These are phyloP conservation scores for Sporothrix dimorphospora DNA, from an alignment of 2,329 filamentous ascomycete genomes.

Conservation along the genomic window DNA sequence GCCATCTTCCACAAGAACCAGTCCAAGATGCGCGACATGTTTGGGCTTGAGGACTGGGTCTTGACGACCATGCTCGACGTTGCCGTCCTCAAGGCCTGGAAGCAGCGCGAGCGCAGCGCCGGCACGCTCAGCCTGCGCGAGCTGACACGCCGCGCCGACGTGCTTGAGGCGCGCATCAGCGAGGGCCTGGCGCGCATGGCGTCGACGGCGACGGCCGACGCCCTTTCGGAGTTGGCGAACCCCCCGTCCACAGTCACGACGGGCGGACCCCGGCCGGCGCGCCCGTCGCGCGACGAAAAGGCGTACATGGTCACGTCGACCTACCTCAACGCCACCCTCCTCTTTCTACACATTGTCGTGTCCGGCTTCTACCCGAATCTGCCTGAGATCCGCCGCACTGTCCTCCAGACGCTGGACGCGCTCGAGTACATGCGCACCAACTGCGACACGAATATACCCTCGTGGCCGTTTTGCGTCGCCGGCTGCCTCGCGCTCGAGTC, in stretches of 20 bases:
- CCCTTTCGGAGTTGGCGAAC: not conserved
- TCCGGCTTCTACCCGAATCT: slow-evolving; percentile 25
- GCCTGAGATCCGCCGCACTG: slow-evolving; percentile 27
- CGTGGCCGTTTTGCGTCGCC: slow-evolving; percentile 26
- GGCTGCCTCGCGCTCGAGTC: slow-evolving; percentile 29
- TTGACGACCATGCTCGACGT: slow-evolving; percentile 26
- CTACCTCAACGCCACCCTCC: slow-evolving; percentile 16
- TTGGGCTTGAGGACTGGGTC: slow-evolving; percentile 27
- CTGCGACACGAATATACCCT: slow-evolving; percentile 25
- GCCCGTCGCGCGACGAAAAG: slow-evolving; percentile 11
- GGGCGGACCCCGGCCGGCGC: not conserved
- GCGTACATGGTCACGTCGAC: slow-evolving; percentile 26
- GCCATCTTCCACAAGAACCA: slow-evolving; percentile 28
- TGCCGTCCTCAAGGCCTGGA: slow-evolving; percentile 26
- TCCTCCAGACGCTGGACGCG: slow-evolving; percentile 15
- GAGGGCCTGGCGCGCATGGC: slow-evolving; percentile 17
- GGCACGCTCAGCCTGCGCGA: slow-evolving; percentile 26
- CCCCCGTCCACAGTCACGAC: not conserved
- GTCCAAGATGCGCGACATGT: slow-evolving; percentile 21
- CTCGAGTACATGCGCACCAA: slow-evolving; percentile 28
- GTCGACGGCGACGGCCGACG: not conserved
- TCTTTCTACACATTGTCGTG: slow-evolving; percentile 25
- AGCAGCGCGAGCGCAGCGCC: slow-evolving; percentile 25
- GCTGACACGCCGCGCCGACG: slow-evolving; percentile 24
- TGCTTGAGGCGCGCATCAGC: slow-evolving; percentile 14